Evolutionary conservation across 805 yeast genomes (phyloP).

Genomic region (Pichia nakasei): DNA sequence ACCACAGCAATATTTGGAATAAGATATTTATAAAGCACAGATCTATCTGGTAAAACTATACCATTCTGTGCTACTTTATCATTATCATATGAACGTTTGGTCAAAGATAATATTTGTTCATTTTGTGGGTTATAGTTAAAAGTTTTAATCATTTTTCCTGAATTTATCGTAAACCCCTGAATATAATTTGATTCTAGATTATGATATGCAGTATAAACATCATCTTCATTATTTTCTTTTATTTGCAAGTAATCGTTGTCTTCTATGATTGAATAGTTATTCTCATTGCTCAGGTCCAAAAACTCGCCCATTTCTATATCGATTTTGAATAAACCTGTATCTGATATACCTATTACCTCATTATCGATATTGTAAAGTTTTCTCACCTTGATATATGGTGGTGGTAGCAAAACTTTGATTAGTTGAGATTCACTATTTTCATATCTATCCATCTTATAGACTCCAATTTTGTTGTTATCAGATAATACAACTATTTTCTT

Average conservation of each 20-base stretch:
- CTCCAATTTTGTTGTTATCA: constrained; percentile 32
- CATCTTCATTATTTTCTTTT: constrained; percentile 10
- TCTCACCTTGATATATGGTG: not conserved
- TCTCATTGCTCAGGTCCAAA: no score
- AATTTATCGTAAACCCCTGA: constrained; percentile 10
- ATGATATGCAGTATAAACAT: constrained; percentile 11
- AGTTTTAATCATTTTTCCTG: constrained; percentile 6
- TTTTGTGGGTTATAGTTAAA: constrained; percentile 16
- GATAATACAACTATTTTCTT: constrained; percentile 37
- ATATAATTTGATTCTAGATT: constrained; percentile 5
- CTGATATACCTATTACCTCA: not conserved
- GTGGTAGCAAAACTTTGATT: not conserved
- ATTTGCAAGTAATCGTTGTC: not conserved
- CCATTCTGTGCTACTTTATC: constrained; percentile 54
- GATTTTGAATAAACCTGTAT: not conserved
- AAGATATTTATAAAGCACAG: constrained; percentile 76
- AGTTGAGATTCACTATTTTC: not conserved
- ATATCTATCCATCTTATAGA: constrained; percentile 32
- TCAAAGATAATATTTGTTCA: constrained; percentile 34
- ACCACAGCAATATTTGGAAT: constrained; percentile 54
- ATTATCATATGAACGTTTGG: constrained; percentile 30
- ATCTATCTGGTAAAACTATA: constrained; percentile 54
- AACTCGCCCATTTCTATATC: not conserved
- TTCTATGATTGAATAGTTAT: constrained; percentile 1
- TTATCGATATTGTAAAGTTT: constrained; percentile 11